A percentile compares a stretch with the other conserved stretches of the same genome.
Evolutionary conservation across 2,329 filamentous ascomycete species (phyloP).

Genomic region (Epichloe uncinata): DNA sequence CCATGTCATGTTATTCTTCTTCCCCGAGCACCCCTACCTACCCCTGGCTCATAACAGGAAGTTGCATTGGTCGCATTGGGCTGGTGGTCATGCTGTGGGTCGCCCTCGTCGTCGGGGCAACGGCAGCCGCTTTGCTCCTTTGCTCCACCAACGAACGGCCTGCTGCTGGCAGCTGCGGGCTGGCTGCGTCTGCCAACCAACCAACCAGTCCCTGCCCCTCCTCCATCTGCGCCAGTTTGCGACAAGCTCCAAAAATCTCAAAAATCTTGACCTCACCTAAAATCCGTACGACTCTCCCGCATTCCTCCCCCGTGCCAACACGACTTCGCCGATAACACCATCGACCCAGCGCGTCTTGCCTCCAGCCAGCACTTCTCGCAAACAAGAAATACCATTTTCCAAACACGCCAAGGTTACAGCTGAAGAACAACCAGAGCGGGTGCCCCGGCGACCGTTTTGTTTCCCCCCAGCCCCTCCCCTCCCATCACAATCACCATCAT

Average conservation of each 20-base stretch:
- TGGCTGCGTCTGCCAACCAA: background rate
- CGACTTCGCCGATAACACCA: background rate
- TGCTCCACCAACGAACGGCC: too few species aligned
- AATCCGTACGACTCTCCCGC: too few species aligned
- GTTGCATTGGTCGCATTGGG: too few species aligned
- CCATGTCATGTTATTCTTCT: background rate
- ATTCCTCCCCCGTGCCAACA: conserved; percentile 2
- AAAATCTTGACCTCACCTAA: background rate
- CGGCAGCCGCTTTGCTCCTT: background rate
- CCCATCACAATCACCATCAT: conserved; percentile 1
- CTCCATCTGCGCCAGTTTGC: conserved; percentile 1
- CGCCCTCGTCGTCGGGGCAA: conserved; percentile 11
- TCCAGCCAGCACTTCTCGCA: background rate
- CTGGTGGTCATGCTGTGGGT: conserved; percentile 9
- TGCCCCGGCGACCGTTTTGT: background rate
- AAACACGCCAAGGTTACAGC: background rate
- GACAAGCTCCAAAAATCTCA: background rate
- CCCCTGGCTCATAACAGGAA: background rate
- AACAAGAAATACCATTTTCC: background rate
- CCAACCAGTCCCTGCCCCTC: background rate
- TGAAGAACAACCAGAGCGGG: background rate
- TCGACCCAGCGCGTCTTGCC: too few species aligned
- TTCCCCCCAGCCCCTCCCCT: background rate
- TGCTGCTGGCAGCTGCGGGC: too few species aligned
- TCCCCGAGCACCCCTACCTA: background rate